Conservation (phyloP, 2,329 filamentous ascomycete genomes). For the Sphaerulina populicola region DNA sequence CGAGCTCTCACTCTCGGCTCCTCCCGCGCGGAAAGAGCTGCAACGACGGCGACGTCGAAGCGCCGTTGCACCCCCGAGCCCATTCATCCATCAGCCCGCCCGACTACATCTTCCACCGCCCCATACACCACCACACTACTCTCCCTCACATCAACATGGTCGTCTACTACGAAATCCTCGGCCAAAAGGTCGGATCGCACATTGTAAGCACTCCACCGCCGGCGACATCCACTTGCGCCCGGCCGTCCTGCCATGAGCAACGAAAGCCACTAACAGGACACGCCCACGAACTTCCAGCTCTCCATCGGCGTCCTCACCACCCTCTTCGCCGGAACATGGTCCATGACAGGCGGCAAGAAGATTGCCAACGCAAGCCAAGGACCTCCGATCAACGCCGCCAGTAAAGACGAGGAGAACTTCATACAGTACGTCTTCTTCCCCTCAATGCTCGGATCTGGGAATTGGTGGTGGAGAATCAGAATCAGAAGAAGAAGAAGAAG, state of each 20-base stretch:
- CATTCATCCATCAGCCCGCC: conserved; percentile 6
- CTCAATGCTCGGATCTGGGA: background rate
- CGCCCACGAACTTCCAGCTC: conserved; percentile 40
- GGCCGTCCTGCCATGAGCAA: background rate
- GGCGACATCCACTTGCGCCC: background rate
- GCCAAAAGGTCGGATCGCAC: conserved; percentile 49
- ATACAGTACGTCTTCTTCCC: conserved; percentile 49
- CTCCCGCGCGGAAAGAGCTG: conserved; percentile 8
- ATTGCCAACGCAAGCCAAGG: conserved; percentile 41
- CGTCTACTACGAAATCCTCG: conserved; percentile 44
- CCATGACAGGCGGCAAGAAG: conserved; percentile 40
- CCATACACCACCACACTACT: conserved; percentile 4
- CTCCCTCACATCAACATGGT: conserved; percentile 36
- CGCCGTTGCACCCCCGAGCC: too few species aligned
- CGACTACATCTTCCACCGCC: conserved; percentile 2
- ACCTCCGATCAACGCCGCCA: conserved; percentile 56
- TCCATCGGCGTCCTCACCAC: conserved; percentile 50
- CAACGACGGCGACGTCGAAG: conserved; percentile 5
- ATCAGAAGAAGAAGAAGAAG: background rate
- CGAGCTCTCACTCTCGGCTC: background rate
- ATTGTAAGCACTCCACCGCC: conserved; percentile 35
- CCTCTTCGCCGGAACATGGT: conserved; percentile 41
- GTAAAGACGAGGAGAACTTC: conserved; percentile 61
- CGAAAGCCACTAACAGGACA: background rate
- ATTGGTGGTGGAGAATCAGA: background rate